A percentile compares a stretch with the other conserved stretches of the same genome.
Conservation (phyloP, 106 monocot genomes). For the Dendrobium huoshanense region DNA sequence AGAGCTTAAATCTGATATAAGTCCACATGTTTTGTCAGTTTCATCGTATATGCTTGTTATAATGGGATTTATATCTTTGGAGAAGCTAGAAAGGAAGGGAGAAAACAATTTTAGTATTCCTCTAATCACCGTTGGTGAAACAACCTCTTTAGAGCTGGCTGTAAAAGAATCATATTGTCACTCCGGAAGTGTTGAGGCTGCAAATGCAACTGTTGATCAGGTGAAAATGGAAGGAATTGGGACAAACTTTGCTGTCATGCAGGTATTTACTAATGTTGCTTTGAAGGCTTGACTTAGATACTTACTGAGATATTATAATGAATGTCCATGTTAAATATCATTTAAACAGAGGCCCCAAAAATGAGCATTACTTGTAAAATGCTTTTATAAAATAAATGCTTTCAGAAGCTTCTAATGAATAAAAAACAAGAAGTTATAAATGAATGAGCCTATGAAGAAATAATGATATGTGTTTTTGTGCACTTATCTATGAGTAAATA, state of each 20-base stretch:
- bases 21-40: background rate
- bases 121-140: slow-evolving; percentile 35
- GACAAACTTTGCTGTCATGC: slow-evolving; percentile 61
- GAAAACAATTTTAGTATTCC: slow-evolving; percentile 11
- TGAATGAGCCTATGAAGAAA: background rate
- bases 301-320: background rate
- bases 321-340: background rate
- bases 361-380: background rate
- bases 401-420: background rate
- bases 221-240: slow-evolving; percentile 70
- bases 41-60: slow-evolving; percentile 17
- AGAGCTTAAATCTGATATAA: slow-evolving; percentile 10
- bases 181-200: slow-evolving; percentile 47
- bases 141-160: slow-evolving; percentile 30
- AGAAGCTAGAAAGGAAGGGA: slow-evolving; percentile 1
- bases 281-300: background rate
- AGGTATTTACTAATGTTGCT: slow-evolving; percentile 31
- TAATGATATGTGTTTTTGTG: background rate
- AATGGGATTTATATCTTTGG: slow-evolving; percentile 17
- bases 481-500: background rate
- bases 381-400: background rate
- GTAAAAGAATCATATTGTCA: slow-evolving; percentile 26
- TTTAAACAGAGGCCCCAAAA: background rate
- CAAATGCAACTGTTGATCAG: slow-evolving; percentile 53
- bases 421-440: background rate